A percentile compares a stretch with the other conserved stretches of the same genome.
Conservation (phyloP, 2,329 filamentous ascomycete genomes). For the Acarospora socialis region DNA sequence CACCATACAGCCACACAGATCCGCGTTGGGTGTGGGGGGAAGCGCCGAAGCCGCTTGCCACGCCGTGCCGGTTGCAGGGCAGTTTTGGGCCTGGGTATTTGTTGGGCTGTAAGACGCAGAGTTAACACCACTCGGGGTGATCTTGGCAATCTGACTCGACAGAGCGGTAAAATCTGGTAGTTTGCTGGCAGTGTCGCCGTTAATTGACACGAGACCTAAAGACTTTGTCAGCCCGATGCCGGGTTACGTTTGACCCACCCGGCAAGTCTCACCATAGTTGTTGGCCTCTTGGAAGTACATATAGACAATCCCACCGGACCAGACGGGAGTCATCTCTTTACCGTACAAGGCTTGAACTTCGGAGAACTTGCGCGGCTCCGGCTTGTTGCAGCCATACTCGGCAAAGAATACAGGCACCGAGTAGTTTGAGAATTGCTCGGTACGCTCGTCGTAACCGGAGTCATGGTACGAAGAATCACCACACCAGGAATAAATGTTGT, state of each 20-base stretch:
- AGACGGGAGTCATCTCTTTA: constrained; percentile 66
- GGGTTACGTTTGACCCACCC: no score
- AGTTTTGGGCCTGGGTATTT: constrained; percentile 53
- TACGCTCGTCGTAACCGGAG: constrained; percentile 72
- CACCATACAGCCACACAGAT: constrained; percentile 79
- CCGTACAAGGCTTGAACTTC: constrained; percentile 76
- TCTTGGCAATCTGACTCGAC: constrained; percentile 53
- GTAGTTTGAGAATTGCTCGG: constrained; percentile 75
- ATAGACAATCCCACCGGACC: constrained; percentile 96
- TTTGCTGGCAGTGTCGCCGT: constrained; percentile 46
- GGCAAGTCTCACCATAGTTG: constrained; percentile 54
- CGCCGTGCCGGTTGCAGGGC: constrained; percentile 48
- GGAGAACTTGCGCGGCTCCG: constrained; percentile 60
- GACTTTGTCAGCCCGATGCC: no score
- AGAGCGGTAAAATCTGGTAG: constrained; percentile 63
- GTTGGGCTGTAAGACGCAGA: constrained; percentile 56
- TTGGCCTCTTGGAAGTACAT: constrained; percentile 94
- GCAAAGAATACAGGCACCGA: constrained; percentile 95
- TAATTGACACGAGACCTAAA: constrained; percentile 45
- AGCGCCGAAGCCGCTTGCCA: constrained; percentile 63
- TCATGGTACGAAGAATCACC: constrained; percentile 61
- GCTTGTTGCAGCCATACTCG: constrained; percentile 89
- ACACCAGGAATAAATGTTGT: constrained; percentile 99
- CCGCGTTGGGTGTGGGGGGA: constrained; percentile 64
- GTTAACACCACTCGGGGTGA: constrained; percentile 50